Evolutionary conservation across 2,329 filamentous ascomycete species (phyloP).

Genomic region (Clonostachys solani): DNA sequence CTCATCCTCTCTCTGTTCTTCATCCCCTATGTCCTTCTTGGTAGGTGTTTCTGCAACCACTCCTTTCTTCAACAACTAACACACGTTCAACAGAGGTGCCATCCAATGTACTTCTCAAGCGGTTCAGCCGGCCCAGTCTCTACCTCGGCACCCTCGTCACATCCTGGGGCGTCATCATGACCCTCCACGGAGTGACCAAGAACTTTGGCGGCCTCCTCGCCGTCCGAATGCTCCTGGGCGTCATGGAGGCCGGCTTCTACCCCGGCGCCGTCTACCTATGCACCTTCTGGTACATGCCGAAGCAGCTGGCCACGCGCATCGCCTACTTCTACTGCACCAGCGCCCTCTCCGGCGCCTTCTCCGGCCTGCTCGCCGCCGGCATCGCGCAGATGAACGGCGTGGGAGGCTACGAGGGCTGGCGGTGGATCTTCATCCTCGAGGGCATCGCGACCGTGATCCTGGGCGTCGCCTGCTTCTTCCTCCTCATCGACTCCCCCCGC

Average conservation of each 20-base stretch:
- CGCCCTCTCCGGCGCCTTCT: slow-evolving; percentile 74
- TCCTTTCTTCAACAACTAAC: too few species aligned
- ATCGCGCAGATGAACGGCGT: slow-evolving; percentile 68
- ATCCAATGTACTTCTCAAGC: slow-evolving; percentile 63
- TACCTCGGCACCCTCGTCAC: slow-evolving; percentile 64
- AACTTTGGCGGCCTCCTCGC: slow-evolving; percentile 41
- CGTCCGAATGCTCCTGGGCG: slow-evolving; percentile 54
- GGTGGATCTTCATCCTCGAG: slow-evolving; percentile 66
- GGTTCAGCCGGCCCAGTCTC: slow-evolving; percentile 51
- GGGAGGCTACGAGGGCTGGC: slow-evolving; percentile 54
- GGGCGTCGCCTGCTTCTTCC: slow-evolving; percentile 63
- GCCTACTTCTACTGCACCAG: slow-evolving; percentile 82
- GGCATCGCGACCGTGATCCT: slow-evolving; percentile 67
- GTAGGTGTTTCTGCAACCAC: background rate
- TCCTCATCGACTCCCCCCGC: slow-evolving; percentile 72
- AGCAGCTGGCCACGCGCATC: slow-evolving; percentile 47
- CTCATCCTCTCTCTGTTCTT: slow-evolving; percentile 51
- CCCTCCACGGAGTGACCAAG: slow-evolving; percentile 46
- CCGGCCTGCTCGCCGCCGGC: slow-evolving; percentile 65
- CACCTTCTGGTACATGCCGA: slow-evolving; percentile 54
- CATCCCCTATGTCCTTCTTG: slow-evolving; percentile 57
- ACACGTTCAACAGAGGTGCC: slow-evolving; percentile 37
- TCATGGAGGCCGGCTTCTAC: slow-evolving; percentile 63
- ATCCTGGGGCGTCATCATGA: slow-evolving; percentile 38
- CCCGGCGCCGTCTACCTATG: slow-evolving; percentile 58